A percentile compares a stretch with the other conserved stretches of the same genome.
Conservation (phyloP, 1,284 basidiomycete genomes). For the Anthracocystis setariae region DNA sequence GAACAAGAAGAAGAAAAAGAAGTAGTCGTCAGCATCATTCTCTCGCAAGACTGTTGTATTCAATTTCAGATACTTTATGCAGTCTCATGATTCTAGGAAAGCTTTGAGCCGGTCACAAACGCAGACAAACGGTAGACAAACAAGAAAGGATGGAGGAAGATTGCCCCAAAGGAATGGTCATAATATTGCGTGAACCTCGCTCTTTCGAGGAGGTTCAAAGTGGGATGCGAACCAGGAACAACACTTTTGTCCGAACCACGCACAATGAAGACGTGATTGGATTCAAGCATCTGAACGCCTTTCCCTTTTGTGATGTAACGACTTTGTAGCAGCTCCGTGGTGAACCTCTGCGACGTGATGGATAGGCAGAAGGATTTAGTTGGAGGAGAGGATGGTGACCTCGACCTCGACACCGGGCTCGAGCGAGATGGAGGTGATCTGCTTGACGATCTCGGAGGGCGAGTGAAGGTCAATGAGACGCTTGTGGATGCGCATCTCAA, state of each 20-base stretch:
- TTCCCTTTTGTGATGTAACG: constrained; percentile 14
- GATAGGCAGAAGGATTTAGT: constrained; percentile 41
- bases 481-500: constrained; percentile 99
- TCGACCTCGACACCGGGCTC: constrained; percentile 99
- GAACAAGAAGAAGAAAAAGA: constrained; percentile 46
- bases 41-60: too few species aligned
- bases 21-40: constrained; percentile 4
- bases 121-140: neutral
- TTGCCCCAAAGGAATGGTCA: constrained; percentile 13
- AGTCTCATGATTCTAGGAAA: too few species aligned
- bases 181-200: constrained; percentile 29
- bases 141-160: neutral
- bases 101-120: too few species aligned
- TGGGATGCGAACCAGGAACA: constrained; percentile 20
- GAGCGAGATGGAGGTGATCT: constrained; percentile 98
- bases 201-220: neutral
- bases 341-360: neutral
- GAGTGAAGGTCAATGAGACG: constrained; percentile 99
- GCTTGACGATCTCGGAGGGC: constrained; percentile 99
- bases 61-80: too few species aligned
- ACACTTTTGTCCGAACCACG: constrained; percentile 9
- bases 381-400: constrained; percentile 85
- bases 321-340: neutral
- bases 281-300: constrained; percentile 8
- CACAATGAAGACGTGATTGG: constrained; percentile 27